Evolutionary conservation across 768 basidiomycete genomes (phyloP).

Genomic region (Tephrocybe sp.): DNA sequence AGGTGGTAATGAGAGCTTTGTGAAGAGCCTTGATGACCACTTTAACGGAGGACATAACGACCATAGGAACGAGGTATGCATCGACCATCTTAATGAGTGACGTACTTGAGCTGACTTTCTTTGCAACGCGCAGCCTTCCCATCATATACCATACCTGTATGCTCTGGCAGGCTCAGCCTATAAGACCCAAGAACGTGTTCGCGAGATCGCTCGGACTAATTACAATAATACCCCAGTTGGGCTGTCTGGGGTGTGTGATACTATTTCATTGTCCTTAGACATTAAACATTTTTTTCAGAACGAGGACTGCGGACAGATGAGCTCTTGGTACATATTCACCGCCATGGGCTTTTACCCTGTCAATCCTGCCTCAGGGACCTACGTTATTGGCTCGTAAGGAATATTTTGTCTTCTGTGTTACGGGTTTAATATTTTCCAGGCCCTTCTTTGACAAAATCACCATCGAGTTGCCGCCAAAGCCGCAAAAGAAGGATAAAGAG

Average conservation of each 20-base stretch:
- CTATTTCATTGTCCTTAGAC: too few species aligned
- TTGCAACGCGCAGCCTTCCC: constrained; percentile 59
- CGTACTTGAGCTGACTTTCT: too few species aligned
- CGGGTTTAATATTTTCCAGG: too few species aligned
- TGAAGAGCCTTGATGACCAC: constrained; percentile 62
- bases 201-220: constrained; percentile 58
- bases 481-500: constrained; percentile 3
- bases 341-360: constrained; percentile 85
- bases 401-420: background rate
- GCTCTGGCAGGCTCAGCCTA: constrained; percentile 67
- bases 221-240: constrained; percentile 71
- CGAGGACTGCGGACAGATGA: constrained; percentile 91
- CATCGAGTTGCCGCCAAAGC: constrained; percentile 48
- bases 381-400: constrained; percentile 70
- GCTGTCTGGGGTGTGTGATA: constrained; percentile 57
- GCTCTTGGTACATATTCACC: constrained; percentile 83
- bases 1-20: constrained; percentile 66
- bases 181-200: constrained; percentile 67
- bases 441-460: constrained; percentile 53
- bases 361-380: constrained; percentile 73
- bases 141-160: constrained; percentile 85
- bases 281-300: constrained; percentile 45
- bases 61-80: constrained; percentile 71
- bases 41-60: constrained; percentile 68
- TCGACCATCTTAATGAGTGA: too few species aligned